A percentile compares a stretch with the other conserved stretches of the same genome.
Conservation (phyloP, 257 asterid genomes). For the Solanum sitiens region DNA sequence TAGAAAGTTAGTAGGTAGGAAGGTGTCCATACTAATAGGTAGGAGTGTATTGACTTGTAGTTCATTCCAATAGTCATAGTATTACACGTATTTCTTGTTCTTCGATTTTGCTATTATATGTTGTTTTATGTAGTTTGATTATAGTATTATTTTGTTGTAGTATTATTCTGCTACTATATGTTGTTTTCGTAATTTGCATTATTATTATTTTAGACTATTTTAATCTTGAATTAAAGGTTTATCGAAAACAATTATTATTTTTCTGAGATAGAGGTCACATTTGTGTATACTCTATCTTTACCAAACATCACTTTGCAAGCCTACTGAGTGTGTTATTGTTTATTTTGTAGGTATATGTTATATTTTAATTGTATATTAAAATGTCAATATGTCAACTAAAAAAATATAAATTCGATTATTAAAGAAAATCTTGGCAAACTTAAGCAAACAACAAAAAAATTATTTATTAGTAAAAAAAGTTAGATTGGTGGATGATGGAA, state of each 20-base stretch:
- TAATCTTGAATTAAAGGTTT: neutral
- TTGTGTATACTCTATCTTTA: neutral
- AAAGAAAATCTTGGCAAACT: neutral
- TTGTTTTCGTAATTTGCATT: no score
- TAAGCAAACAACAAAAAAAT: neutral
- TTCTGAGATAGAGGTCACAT: neutral
- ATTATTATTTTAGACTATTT: neutral
- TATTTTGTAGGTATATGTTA: neutral
- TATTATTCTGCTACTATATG: neutral
- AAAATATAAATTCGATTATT: no score
- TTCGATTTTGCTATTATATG: neutral
- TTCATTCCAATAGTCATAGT: neutral
- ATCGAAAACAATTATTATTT: neutral
- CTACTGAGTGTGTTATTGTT: neutral
- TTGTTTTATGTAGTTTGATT: neutral
- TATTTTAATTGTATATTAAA: no score
- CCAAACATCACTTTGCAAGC: neutral
- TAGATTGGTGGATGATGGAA: neutral
- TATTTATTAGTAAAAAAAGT: no score
- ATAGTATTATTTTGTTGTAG: neutral
- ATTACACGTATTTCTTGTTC: neutral
- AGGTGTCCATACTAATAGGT: neutral
- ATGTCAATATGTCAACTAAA: neutral
- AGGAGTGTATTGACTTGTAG: neutral
- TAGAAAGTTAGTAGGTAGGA: neutral